phyloP scores from a whole-genome alignment of 306 rosid species.

The Quercus agrifolia region DNA sequence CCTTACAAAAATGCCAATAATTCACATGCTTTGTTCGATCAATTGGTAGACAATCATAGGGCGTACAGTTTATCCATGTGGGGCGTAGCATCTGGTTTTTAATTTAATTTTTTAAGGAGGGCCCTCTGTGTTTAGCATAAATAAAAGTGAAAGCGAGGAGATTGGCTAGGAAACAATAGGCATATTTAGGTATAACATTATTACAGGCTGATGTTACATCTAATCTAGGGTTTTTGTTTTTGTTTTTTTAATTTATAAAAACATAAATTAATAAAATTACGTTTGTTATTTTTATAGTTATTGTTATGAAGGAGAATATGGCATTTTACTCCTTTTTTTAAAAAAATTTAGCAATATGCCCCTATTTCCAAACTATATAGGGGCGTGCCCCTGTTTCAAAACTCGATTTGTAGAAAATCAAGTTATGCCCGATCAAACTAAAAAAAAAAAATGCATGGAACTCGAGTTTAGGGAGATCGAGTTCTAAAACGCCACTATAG shows the following conservation, averaged over 20 bases:
- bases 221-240: neutral
- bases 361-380: no score
- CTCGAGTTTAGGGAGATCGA: no score
- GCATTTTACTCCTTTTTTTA: no score
- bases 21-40: neutral
- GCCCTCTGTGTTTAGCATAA: neutral
- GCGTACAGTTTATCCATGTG: neutral
- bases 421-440: no score
- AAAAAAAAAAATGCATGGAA: no score
- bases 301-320: no score
- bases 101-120: neutral
- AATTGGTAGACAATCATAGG: neutral
- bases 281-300: no score
- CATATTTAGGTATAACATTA: neutral
- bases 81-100: neutral
- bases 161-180: neutral
- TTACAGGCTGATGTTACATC: neutral
- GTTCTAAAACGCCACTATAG: no score
- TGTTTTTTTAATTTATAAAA: neutral
- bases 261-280: no score
- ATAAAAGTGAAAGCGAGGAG: neutral
- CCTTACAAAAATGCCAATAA: neutral
- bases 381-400: no score
- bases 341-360: no score
- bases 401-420: no score